These are phyloP conservation scores for Euphorbia celastroides DNA, from an alignment of 441 rosid species.

Conservation along the genomic window DNA sequence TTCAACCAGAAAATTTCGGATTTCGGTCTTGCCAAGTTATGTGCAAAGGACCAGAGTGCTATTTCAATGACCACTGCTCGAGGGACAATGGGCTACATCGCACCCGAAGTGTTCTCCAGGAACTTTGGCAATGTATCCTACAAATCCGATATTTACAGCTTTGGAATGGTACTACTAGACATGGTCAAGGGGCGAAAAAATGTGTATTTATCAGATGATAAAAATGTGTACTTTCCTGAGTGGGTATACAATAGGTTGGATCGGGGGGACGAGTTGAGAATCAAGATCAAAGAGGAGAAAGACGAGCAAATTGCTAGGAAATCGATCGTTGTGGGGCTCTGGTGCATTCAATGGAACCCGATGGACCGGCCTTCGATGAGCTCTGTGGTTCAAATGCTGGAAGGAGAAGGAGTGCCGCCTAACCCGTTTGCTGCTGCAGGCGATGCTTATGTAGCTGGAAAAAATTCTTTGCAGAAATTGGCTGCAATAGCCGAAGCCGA, in stretches of 20 bases:
- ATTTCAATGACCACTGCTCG: constrained; percentile 29
- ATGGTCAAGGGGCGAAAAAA: constrained; percentile 24
- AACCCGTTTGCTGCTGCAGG: constrained; percentile 25
- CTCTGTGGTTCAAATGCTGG: constrained; percentile 30
- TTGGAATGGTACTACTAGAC: constrained; percentile 20
- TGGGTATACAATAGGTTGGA: constrained; percentile 25
- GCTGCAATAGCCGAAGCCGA: background rate
- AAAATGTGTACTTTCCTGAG: constrained; percentile 20
- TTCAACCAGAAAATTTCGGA: too few relatives aligned
- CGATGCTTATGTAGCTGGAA: background rate
- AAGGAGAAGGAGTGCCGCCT: constrained; percentile 27
- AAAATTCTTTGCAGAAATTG: background rate
- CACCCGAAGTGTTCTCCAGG: constrained; percentile 25
- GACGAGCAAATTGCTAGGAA: constrained; percentile 24
- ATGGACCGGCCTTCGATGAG: constrained; percentile 31
- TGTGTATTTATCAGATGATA: background rate
- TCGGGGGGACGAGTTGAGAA: constrained; percentile 25
- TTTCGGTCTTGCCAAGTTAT: too few relatives aligned
- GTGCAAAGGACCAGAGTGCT: constrained; percentile 27
- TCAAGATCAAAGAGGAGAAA: constrained; percentile 22
- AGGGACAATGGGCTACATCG: constrained; percentile 26
- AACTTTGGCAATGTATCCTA: constrained; percentile 22
- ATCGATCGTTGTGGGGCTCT: constrained; percentile 27
- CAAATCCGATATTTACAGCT: constrained; percentile 26
- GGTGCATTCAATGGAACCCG: too few relatives aligned